Evolutionary conservation across 352 stramenopile species (phyloP), one percentile per base, ranked within the genome.

Genomic region (Nothophytophthora sp.): DNA sequence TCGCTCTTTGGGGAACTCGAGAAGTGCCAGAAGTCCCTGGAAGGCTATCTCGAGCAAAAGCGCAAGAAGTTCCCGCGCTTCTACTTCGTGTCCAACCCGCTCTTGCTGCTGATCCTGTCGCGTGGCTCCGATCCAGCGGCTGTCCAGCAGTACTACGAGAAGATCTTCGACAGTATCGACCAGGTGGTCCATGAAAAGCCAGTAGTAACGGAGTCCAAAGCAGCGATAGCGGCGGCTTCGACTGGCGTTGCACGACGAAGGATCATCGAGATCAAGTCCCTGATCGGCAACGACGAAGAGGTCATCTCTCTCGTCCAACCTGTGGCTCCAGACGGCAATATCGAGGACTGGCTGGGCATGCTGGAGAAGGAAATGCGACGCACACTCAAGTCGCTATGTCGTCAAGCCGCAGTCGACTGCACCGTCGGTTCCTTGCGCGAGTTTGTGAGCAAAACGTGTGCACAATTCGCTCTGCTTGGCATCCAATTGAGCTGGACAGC

Each of bases 41-140:
- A 97, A 54, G 88, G 88, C 0, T 97, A 97, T 64, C 58, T 97
- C 41, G 88, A 96, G 70, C 86, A 96, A 39, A 97, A 97, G 54
- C 69, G 90, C 16, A 87, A 86, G 50, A 95, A 90, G 55, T 96
- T 96, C 58, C 88, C 88, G 11, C 76, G 90, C 9, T 97, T 97
- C 55, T 97, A 97, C 69, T 97, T 97, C 34, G 88, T 97, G 1
- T 96, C 87, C 1, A 97, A 97, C 46, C 84, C 88, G n/a, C 69
- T 96, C 1, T 54, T 97, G 34, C 70, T 97, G 7, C 61, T 92
- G n/a, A 92, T 97, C 36, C 58, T 97, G 6, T 95, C 81, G 19
- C 80, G 90, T 44, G 89, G 89, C 7, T 94, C 82, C 0, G 86
- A 97, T 44, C 81, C 84, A 0, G 51, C 66, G 10, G 74, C 74